These are phyloP conservation scores for Oryza officinalis DNA, from an alignment of 176 grass and related monocot genomes.

Conservation along the genomic window DNA sequence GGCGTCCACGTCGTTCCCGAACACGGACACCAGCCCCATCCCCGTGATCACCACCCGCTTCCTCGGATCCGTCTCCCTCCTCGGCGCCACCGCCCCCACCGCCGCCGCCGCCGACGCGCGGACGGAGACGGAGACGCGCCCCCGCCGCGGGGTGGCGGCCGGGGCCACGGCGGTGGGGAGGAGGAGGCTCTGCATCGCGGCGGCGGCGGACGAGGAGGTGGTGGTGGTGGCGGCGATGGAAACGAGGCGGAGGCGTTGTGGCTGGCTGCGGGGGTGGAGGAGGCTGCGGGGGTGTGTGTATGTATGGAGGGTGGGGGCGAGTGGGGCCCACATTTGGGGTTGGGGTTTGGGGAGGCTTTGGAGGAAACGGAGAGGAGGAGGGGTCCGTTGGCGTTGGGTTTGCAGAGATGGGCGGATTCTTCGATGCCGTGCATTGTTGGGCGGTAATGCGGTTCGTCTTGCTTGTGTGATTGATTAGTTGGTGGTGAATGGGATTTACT, in stretches of 20 bases:
- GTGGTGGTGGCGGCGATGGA: background rate
- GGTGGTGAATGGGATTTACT: no score
- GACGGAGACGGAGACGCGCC: conserved; percentile 40
- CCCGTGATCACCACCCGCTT: conserved; percentile 94
- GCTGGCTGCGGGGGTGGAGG: background rate
- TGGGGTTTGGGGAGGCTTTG: conserved; percentile 5
- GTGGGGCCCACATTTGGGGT: conserved; percentile 6
- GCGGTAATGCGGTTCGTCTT: no score
- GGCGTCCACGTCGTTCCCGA: conserved; percentile 81
- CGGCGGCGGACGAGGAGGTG: background rate
- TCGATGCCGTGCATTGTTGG: conserved; percentile 10
- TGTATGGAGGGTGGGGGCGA: conserved; percentile 35
- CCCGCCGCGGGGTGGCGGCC: background rate
- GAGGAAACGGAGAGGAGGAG: background rate
- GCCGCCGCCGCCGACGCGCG: conserved; percentile 1
- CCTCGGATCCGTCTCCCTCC: conserved; percentile 82
- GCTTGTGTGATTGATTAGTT: no score
- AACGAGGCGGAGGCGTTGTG: conserved; percentile 43
- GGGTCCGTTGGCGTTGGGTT: no score
- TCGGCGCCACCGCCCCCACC: conserved; percentile 18
- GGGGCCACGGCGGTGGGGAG: conserved; percentile 42
- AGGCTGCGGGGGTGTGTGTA: background rate
- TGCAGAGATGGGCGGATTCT: background rate
- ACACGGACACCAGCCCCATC: conserved; percentile 84
- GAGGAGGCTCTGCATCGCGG: conserved; percentile 68